Conservation (phyloP, 768 basidiomycete species). For the Mycena galericulata region DNA sequence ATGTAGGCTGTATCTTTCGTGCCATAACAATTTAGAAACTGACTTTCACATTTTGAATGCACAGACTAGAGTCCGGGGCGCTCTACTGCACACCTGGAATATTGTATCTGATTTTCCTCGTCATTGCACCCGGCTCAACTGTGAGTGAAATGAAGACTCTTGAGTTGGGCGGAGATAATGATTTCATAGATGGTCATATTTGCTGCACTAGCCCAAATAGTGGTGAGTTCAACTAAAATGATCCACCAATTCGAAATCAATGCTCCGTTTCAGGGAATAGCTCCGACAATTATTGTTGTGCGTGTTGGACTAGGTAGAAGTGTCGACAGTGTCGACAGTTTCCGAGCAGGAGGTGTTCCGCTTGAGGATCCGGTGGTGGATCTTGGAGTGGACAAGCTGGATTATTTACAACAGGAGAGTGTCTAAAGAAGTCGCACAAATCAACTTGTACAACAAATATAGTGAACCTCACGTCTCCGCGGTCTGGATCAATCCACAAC, state of each 20-base stretch:
- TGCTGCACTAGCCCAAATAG: constrained; percentile 24
- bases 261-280: constrained; percentile 22
- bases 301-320: constrained; percentile 27
- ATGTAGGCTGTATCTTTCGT: constrained; percentile 37
- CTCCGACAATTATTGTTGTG: constrained; percentile 31
- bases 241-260: not conserved
- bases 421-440: not conserved
- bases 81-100: constrained; percentile 23
- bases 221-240: not conserved
- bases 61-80: constrained; percentile 32
- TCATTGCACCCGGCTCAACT: not conserved
- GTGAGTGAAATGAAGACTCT: not conserved
- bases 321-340: constrained; percentile 26
- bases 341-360: constrained; percentile 2
- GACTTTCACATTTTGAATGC: not conserved
- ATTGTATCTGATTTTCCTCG: constrained; percentile 19
- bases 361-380: not conserved
- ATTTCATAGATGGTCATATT: constrained; percentile 23
- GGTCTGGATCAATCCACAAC: too few relatives aligned
- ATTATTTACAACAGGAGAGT: constrained; percentile 1
- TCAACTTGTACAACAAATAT: too few relatives aligned
- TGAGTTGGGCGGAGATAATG: not conserved
- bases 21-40: too few relatives aligned
- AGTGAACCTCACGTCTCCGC: too few relatives aligned
- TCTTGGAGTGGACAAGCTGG: not conserved